Evolutionary conservation across 768 basidiomycete species (phyloP).

Genomic region (Boletus reticulatus): DNA sequence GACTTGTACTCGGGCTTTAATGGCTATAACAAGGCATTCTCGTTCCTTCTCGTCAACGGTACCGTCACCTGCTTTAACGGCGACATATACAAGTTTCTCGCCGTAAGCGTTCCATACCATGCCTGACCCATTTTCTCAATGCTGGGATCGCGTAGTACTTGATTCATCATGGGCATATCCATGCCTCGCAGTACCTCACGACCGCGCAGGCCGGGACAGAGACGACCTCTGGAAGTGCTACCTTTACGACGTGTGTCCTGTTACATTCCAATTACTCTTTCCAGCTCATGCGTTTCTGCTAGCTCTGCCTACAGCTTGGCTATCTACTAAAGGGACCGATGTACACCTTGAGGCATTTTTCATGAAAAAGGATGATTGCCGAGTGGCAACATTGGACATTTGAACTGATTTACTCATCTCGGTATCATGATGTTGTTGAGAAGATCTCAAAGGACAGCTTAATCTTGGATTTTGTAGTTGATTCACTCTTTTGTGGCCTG

Average conservation of each 20-base stretch:
- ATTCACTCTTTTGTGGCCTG: too few relatives aligned
- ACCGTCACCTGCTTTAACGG: neutral
- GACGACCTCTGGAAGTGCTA: conserved; percentile 57
- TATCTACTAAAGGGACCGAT: neutral
- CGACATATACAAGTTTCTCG: neutral
- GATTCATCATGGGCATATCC: conserved; percentile 45
- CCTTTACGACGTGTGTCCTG: conserved; percentile 48
- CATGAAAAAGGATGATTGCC: neutral
- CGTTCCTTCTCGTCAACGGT: neutral
- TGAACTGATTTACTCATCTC: neutral
- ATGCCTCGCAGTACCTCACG: conserved; percentile 52
- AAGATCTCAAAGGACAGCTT: too few relatives aligned
- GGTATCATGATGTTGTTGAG: too few relatives aligned
- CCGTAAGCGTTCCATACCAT: neutral
- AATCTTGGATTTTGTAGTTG: too few relatives aligned
- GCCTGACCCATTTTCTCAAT: neutral
- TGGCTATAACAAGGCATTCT: neutral
- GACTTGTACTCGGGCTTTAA: neutral
- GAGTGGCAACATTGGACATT: neutral
- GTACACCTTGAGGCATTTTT: neutral
- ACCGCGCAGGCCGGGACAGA: conserved; percentile 65
- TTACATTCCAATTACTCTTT: neutral
- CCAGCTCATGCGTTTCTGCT: neutral
- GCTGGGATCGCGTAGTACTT: conserved; percentile 41
- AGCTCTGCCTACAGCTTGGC: conserved; percentile 43